Evolutionary conservation across 2,329 filamentous ascomycete genomes (phyloP), one percentile per base, ranked within the genome.

Genomic region (Fonsecaea pugnacius): DNA sequence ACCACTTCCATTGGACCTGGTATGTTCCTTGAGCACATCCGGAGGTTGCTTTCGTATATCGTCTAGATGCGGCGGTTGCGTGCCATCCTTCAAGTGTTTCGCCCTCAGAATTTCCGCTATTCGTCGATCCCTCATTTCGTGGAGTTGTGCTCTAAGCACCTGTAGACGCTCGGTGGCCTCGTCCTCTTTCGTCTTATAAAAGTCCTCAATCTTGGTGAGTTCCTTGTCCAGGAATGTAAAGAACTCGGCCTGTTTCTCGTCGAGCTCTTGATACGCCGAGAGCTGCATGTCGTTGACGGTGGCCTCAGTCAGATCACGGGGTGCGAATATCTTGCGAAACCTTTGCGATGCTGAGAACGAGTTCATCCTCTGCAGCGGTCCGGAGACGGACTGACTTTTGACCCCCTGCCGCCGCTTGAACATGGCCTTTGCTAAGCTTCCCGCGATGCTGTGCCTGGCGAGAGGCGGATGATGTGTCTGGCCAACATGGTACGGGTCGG

Each of bases 91-190:
- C 10, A 27, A 14, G 18, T 58, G 35, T 38, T 63, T 64, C 3
- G 65, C 43, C 21, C 58, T 65, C 63, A 92, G 81, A 9, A 87
- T 74, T 73, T 97, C 92, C 58, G 89, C 84, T 32, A 91, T 84
- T 24, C 94, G 87, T 14, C 90, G 86, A 74, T 96, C 92, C 51
- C 92, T 86, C 92, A 98, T 96, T 71, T 96, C 90, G 73, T 96
- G 93, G 35, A 99, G 83, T 75, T 99, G 95, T 58, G 92, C 87
- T 48, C 91, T 86, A 53, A 99, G 81, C 3, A 89, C 76, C 0
- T 81, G 79, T 27, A 97, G 79, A 1, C 93, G 86, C 60, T 88
- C 80, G 0, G 87, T 89, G 0, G 94, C 91, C 74, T 97, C 91
- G 32, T 91, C 85, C 74, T 99, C 95, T 74, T 97, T 97, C 70